phyloP scores from a whole-genome alignment of 257 asterid species.

The Solanum lignicaule region DNA sequence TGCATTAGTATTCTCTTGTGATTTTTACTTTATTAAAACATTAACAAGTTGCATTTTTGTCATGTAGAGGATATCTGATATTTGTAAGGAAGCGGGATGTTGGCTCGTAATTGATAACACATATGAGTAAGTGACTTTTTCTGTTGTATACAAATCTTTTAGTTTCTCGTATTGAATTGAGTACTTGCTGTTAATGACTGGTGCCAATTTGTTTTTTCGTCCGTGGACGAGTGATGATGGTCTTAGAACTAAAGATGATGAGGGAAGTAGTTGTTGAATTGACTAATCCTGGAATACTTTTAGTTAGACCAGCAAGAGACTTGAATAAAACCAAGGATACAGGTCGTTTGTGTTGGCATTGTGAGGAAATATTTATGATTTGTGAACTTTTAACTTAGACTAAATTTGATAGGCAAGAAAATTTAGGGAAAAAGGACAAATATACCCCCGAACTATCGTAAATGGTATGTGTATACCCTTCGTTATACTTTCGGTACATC shows the following conservation, averaged over 20 bases:
- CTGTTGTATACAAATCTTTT: neutral
- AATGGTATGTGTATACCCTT: no score
- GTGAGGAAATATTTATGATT: neutral
- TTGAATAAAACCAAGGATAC: neutral
- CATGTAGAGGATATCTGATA: conserved; percentile 70
- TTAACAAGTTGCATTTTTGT: neutral
- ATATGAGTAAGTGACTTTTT: conserved; percentile 59
- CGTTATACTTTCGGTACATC: no score
- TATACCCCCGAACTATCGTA: no score
- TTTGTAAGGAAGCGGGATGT: conserved; percentile 78
- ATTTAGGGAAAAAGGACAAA: no score
- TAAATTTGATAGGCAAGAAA: neutral
- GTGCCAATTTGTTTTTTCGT: neutral
- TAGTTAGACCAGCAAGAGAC: neutral
- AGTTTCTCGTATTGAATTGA: neutral
- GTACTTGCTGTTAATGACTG: neutral
- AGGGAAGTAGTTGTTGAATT: neutral
- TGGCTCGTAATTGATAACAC: conserved; percentile 97
- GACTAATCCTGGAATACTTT: neutral
- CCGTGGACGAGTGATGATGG: neutral
- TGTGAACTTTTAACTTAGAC: neutral
- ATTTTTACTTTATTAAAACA: neutral
- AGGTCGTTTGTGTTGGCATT: neutral
- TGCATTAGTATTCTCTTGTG: neutral
- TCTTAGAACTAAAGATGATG: neutral